Conservation (phyloP, 192 early-diverging fungal species). For the Obelidium mucronatum region DNA sequence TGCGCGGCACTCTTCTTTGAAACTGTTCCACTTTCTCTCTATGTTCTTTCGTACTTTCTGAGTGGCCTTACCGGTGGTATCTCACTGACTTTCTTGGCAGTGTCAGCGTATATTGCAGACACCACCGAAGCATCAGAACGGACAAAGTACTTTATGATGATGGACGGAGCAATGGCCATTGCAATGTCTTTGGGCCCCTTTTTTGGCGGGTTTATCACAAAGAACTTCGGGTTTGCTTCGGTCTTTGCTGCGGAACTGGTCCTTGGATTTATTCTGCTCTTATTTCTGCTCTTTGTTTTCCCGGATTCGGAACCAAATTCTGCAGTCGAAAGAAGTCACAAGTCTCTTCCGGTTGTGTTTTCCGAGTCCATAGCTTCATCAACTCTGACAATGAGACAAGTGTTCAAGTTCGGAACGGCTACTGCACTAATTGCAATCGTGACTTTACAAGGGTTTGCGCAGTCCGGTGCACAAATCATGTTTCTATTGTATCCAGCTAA, state of each 20-base stretch:
- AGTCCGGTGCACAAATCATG: not conserved
- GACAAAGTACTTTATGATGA: slow-evolving; percentile 14
- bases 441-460: not conserved
- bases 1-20: not conserved
- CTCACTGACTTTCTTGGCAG: not conserved
- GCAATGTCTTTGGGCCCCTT: slow-evolving; percentile 4
- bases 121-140: not conserved
- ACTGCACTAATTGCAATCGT: slow-evolving; percentile 2
- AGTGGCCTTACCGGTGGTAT: slow-evolving; percentile 12
- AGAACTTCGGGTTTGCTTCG: not conserved
- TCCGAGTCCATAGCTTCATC: not conserved
- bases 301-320: not conserved
- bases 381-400: not conserved
- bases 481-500: slow-evolving; percentile 17
- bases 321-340: not conserved
- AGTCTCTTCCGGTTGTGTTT: not conserved
- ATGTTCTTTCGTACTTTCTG: not conserved
- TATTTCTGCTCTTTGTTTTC: slow-evolving; percentile 7
- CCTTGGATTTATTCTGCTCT: not conserved
- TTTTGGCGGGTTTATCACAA: slow-evolving; percentile 5
- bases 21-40: not conserved
- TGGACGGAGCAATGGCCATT: not conserved
- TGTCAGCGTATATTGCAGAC: slow-evolving; percentile 20
- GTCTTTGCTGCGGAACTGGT: not conserved
- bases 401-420: not conserved